Evolutionary conservation across 2,329 filamentous ascomycete genomes (phyloP), one percentile per base, ranked within the genome.

Genomic region (Byssochlamys sp.): DNA sequence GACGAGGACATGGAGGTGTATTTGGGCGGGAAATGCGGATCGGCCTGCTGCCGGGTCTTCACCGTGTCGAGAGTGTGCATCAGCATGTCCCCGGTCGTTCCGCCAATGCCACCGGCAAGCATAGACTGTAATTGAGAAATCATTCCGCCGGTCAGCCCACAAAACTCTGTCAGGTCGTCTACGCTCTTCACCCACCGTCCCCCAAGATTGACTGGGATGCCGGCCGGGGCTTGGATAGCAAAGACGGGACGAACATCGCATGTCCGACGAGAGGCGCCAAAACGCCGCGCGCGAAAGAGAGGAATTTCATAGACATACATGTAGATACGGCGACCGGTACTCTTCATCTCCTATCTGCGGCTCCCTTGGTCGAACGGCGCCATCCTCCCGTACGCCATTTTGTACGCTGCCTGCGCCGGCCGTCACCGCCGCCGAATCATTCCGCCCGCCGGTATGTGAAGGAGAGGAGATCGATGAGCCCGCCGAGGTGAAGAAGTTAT

Each of bases 41-140:
- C 94, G 68, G 92, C 94, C 75, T 99, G 94, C 73, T 99, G 95
- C 65, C 94, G 84, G 52, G 94, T 99, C 77, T 99, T 99, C 67
- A 99, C 94, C 0, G 94, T 99, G 74, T 99, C 94, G 69, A 99
- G 83, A 52, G 92, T 97, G 77, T 99, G 94, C 94, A 99, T 99
- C 64, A 99, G 79, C 82, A 99, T 88, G 74, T 99, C 94, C 59
- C 95, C 94, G 57, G 88, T 95, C 14, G 89, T 91, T 55, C 94
- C 94, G 69, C 95, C 94, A 55, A 95, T 79, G 59, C 92, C 94
- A 69, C 94, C 94, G 33, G 94, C 94, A 68, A 99, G 81, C 91
- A 97, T 99, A 71, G 89, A 86, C 90, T 96, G 66, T 56, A 60
- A 53, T 52, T 52, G 56, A 56, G 50, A 25, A 14, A 28, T 50